Evolutionary conservation across 2,329 filamentous ascomycete genomes (phyloP).

Genomic region (Neodidymelliopsis sp.): DNA sequence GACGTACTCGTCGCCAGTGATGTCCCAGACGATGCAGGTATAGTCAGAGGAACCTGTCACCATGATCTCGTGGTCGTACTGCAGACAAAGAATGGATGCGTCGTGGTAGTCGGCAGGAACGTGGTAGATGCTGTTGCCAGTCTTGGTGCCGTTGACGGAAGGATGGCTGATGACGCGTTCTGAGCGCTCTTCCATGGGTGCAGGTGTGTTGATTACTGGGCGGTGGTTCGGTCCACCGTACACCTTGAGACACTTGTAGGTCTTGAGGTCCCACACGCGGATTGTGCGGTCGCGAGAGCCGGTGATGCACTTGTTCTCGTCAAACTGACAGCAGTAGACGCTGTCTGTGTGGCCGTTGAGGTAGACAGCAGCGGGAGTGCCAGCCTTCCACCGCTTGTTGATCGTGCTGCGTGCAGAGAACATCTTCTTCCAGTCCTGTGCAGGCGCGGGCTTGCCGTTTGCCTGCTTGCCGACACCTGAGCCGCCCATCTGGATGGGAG

Average conservation of each 20-base stretch:
- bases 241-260: conserved; percentile 81
- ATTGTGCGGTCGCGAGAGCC: conserved; percentile 96
- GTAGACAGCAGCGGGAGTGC: conserved; percentile 82
- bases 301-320: conserved; percentile 97
- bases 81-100: conserved; percentile 91
- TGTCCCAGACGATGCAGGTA: conserved; percentile 89
- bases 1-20: conserved; percentile 69
- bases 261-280: conserved; percentile 93
- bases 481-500: conserved; percentile 59
- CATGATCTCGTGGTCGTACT: conserved; percentile 91
- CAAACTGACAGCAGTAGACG: conserved; percentile 97
- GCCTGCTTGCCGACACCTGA: conserved; percentile 60
- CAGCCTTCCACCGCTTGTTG: conserved; percentile 79
- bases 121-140: conserved; percentile 57
- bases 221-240: conserved; percentile 77
- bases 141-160: conserved; percentile 56
- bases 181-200: conserved; percentile 50
- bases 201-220: conserved; percentile 60
- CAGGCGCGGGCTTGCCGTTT: conserved; percentile 56
- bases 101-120: conserved; percentile 72
- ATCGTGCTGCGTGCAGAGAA: conserved; percentile 80
- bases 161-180: conserved; percentile 54
- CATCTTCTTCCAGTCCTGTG: conserved; percentile 84
- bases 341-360: conserved; percentile 93
- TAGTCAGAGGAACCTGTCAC: conserved; percentile 94